These are phyloP conservation scores for Psidium guajava DNA, from an alignment of 345 rosid genomes.

Conservation along the genomic window DNA sequence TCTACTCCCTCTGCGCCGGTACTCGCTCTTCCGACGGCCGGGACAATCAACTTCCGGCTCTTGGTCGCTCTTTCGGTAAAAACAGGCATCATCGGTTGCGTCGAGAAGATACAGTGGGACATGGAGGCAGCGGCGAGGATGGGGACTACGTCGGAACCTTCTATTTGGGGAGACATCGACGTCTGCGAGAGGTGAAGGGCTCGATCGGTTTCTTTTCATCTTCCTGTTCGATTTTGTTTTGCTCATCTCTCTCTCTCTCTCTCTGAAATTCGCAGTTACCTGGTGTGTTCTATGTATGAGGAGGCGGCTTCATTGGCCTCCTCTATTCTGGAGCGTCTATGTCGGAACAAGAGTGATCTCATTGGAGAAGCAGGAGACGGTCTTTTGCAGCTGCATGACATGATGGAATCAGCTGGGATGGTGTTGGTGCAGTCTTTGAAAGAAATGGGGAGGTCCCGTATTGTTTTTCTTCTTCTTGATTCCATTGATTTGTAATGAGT, in stretches of 20 bases:
- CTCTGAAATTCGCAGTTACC: conserved; percentile 36
- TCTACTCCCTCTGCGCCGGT: no score
- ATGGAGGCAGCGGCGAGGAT: neutral
- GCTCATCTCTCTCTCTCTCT: neutral
- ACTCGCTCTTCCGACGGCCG: neutral
- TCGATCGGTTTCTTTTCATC: no score
- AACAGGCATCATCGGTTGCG: neutral
- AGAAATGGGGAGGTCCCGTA: conserved; percentile 40
- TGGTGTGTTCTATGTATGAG: conserved; percentile 67
- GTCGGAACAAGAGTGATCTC: conserved; percentile 3
- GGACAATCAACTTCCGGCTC: neutral
- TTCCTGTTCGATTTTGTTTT: neutral
- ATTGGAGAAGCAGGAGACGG: conserved; percentile 14
- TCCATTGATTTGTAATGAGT: neutral
- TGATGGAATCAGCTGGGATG: conserved; percentile 68
- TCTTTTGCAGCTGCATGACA: conserved; percentile 6
- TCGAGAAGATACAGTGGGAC: neutral
- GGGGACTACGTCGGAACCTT: conserved; percentile 1
- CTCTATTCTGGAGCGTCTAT: conserved; percentile 28
- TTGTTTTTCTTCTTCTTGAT: neutral
- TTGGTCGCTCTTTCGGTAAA: neutral
- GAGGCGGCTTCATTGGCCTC: conserved; percentile 61
- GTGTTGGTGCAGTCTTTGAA: conserved; percentile 74
- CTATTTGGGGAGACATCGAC: conserved; percentile 37
- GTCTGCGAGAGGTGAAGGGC: conserved; percentile 27